Base-by-base conservation (phyloP, 306 rosid species). In the Cicer judaicum region DNA sequence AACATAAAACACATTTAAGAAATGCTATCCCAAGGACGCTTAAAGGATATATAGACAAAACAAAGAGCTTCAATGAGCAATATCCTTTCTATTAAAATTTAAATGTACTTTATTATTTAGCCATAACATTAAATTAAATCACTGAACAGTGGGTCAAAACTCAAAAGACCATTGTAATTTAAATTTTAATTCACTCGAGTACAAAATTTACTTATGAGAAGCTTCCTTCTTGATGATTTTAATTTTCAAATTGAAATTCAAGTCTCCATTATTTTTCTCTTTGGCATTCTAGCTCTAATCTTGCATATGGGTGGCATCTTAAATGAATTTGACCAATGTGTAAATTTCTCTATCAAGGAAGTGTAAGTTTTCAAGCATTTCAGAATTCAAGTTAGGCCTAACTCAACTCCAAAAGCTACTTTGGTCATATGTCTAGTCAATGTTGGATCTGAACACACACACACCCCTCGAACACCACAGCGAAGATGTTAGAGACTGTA, bases 221-320 rank as follows among this genome's bases (percentile, higher is more conserved):
- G 61, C 61, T 54, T 54, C 7, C 13, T 54, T 54, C 34, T 54
- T 16, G 29, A 29, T 60, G 18, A 18, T 60, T 60, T 34, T 7
- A 68, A 53, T 34, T 50, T 50, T 42, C n/a, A 10, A 50, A 41
- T 61, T 46, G 64, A 57, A 42, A 43, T 72, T 64, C n/a, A 65
- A 66, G 44, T 13, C 42, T 56, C 46, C 66, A 48, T 63, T 34
- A 47, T 34, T 76, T 64, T 64, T 68, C 50, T 60, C 78, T 39
- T 8, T 52, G 67, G 18, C 47, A 76, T 24, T 10, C 24, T 52
- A 18, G 50, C 39, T 29, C 10, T 47, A 60, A 52, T 36, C 59
- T 62, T 64, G 78, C 52, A 55, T 76, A 47, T 64, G 61, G 2
- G 21, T 52, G 44, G 55, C 59, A 74, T 67, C 47, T 60, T 29